Base-by-base conservation (phyloP, 495 filamentous ascomycete species). In the Penicillium lagena region DNA sequence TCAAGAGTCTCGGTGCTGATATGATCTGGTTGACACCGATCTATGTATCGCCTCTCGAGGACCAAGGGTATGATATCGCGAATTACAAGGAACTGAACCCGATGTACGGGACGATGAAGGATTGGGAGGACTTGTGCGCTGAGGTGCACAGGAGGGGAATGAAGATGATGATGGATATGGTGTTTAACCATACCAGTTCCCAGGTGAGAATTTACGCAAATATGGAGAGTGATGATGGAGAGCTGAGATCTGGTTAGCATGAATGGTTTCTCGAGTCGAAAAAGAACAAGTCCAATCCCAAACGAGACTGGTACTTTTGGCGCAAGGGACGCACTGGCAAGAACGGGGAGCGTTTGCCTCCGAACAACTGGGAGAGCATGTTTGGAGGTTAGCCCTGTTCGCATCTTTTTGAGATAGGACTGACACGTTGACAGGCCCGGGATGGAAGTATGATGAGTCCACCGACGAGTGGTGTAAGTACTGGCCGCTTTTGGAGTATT, bases 271-370 rank as follows among this genome's bases (percentile, higher is more conserved):
- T 67, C 38, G 76, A 84, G 46, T 80, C 79, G 4, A 60, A 71
- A 36, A 67, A 60, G 2, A 73, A 66, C 27, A 76, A 62, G 46
- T 52, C 63, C 35, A 82, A 72, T 52, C 53, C 67, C 1, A 82
- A 81, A 53, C 56, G 77, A 9, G 73, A 85, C 57, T 85, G 77
- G 74, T 85, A 86, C 52, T 76, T 84, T 47, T 85, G 81, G 82
- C 72, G 68, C 41, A 64, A 67, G 13, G 60, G 72, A 0, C 70
- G 64, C 29, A 68, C 62, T 36, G 50, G 48, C 2, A 43, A 70
- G 29, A 45, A 70, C 37, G 82, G 82, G 2, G 65, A 68, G 2
- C 62, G 70, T 4, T 48, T 67, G 35, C 79, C 82, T 11, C 81
- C 81, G 1, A 84, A 78, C 43, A 84, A 85, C 45, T 85, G 80